Percentiles rank a stretch among this genome's conserved stretches.
Evolutionary conservation across 352 stramenopile species (phyloP).

Genomic region (Pythium chondricola): DNA sequence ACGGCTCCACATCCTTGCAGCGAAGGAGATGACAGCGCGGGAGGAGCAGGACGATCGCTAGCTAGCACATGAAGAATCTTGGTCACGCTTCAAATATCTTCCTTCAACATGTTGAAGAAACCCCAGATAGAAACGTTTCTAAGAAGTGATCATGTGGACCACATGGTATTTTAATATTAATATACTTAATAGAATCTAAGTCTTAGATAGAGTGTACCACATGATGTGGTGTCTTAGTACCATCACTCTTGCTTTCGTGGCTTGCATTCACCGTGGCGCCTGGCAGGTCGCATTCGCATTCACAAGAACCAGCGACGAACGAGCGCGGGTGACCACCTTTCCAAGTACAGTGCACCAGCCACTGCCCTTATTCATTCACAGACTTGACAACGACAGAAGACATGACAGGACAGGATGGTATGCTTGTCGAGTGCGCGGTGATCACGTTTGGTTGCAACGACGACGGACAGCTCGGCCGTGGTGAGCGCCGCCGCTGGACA

Average conservation of each 20-base stretch:
- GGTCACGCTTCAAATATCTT: no score
- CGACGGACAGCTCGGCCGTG: slow-evolving; percentile 71
- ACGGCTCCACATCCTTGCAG: slow-evolving; percentile 41
- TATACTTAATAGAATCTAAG: no score
- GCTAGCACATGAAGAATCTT: no score
- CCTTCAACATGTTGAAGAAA: neutral
- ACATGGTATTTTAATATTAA: no score
- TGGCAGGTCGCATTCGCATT: slow-evolving; percentile 11
- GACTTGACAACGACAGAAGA: neutral
- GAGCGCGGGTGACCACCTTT: no score
- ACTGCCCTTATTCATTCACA: no score
- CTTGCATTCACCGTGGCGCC: no score
- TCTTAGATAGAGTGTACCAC: no score
- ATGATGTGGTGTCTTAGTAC: no score
- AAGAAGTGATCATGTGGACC: no score
- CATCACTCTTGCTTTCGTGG: no score
- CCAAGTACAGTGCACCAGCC: no score
- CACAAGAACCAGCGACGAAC: slow-evolving; percentile 1
- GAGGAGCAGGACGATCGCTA: slow-evolving; percentile 2
- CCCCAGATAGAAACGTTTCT: slow-evolving; percentile 6
- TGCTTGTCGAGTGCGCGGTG: slow-evolving; percentile 29
- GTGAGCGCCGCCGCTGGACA: slow-evolving; percentile 45
- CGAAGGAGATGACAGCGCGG: slow-evolving; percentile 15
- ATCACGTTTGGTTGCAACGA: slow-evolving; percentile 81
- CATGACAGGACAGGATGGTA: slow-evolving; percentile 5